These are phyloP conservation scores for Hura crepitans DNA, from an alignment of 441 rosid species.

Conservation along the genomic window DNA sequence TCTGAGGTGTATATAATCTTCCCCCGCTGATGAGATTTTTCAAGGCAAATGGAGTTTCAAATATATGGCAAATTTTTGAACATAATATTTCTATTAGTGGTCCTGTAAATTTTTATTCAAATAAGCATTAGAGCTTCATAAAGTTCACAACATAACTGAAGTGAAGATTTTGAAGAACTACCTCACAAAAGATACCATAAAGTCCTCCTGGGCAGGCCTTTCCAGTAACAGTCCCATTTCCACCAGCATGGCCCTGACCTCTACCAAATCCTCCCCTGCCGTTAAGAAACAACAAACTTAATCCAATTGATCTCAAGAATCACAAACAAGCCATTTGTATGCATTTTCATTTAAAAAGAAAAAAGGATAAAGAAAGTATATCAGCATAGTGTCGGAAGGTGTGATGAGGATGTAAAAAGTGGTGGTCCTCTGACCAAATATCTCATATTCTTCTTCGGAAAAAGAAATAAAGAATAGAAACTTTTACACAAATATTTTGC, in stretches of 20 bases:
- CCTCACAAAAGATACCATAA: constrained; percentile 83
- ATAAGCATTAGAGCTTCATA: neutral
- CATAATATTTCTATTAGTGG: no score
- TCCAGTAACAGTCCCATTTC: constrained; percentile 77
- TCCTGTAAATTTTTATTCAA: neutral
- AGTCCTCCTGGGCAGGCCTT: constrained; percentile 87
- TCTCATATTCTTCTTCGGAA: neutral
- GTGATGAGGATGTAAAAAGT: neutral
- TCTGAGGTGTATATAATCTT: neutral
- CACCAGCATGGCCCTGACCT: constrained; percentile 61
- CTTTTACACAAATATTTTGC: neutral
- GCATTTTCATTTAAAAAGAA: constrained; percentile 4
- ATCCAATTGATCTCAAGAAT: constrained; percentile 20
- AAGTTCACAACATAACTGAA: constrained; percentile 13
- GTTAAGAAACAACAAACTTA: constrained; percentile 17
- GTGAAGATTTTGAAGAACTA: constrained; percentile 22
- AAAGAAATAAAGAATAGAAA: neutral
- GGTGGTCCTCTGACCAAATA: neutral
- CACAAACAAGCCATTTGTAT: constrained; percentile 10
- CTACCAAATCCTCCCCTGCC: constrained; percentile 77
- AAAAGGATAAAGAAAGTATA: constrained; percentile 5
- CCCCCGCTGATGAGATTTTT: neutral
- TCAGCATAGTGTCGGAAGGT: constrained; percentile 10
- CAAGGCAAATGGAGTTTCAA: neutral
- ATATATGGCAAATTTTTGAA: neutral